These are phyloP conservation scores for Hydnomerulius pinastri DNA, from an alignment of 768 basidiomycete genomes.

Conservation along the genomic window DNA sequence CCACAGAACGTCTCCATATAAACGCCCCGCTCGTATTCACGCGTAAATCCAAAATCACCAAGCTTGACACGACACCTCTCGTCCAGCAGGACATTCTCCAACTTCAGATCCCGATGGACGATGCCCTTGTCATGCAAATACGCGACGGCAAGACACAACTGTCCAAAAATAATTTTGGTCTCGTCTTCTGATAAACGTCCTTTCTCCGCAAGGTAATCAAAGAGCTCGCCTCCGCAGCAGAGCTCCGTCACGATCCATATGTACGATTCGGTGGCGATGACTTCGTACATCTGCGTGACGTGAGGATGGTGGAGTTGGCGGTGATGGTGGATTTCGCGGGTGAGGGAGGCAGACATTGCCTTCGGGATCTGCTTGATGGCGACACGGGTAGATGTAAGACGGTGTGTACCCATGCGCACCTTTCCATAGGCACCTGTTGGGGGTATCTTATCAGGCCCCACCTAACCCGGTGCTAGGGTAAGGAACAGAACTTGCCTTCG, in stretches of 20 bases:
- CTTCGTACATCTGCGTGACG: constrained; percentile 95
- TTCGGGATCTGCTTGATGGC: constrained; percentile 99
- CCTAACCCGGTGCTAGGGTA: constrained; percentile 11
- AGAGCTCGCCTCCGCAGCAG: constrained; percentile 95
- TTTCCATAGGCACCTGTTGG: constrained; percentile 88
- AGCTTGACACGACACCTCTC: constrained; percentile 90
- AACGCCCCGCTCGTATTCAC: constrained; percentile 79
- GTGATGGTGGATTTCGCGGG: constrained; percentile 98
- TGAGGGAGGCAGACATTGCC: constrained; percentile 85
- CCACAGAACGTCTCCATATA: constrained; percentile 95
- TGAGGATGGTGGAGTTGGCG: constrained; percentile 95
- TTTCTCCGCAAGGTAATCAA: constrained; percentile 97
- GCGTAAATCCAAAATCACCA: constrained; percentile 93
- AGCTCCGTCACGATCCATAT: constrained; percentile 99
- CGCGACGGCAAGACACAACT: constrained; percentile 89
- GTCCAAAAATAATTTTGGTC: constrained; percentile 88
- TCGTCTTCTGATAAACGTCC: constrained; percentile 86
- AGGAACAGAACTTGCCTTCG: constrained; percentile 64
- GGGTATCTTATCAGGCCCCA: constrained; percentile 22
- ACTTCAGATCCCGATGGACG: constrained; percentile 95
- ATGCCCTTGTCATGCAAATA: constrained; percentile 92
- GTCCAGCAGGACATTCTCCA: constrained; percentile 93
- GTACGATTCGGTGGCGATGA: constrained; percentile 92
- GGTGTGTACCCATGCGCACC: constrained; percentile 92
- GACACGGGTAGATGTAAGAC: constrained; percentile 86